phyloP scores from a whole-genome alignment of 2,329 filamentous ascomycete species.

The Paecilomyces dactylethromorphus region DNA sequence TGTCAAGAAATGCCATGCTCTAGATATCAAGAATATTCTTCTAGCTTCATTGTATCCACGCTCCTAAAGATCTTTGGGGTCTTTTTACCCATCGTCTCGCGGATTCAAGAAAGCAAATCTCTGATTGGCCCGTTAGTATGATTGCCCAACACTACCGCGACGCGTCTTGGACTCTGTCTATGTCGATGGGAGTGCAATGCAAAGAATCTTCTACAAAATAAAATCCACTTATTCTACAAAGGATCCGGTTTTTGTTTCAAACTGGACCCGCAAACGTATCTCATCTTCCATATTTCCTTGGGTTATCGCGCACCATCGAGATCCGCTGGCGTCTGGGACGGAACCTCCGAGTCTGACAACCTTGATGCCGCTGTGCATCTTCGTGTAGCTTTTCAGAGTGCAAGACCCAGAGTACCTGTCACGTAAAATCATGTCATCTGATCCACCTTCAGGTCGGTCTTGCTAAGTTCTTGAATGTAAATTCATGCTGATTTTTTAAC shows the following conservation, averaged over 20 bases:
- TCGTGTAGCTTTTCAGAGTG: not conserved
- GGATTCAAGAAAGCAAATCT: not conserved
- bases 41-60: not conserved
- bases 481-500: not conserved
- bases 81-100: not conserved
- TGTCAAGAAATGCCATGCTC: no score
- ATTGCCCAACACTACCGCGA: not conserved
- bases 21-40: no score
- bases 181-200: not conserved
- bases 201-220: no score
- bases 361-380: not conserved
- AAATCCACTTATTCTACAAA: no score
- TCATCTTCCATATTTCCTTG: no score
- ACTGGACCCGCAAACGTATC: no score
- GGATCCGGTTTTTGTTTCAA: no score
- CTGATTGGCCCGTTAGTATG: not conserved
- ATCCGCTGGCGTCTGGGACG: not conserved
- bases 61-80: not conserved
- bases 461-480: not conserved
- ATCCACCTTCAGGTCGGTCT: constrained; percentile 11
- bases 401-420: not conserved
- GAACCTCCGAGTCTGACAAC: not conserved
- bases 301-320: not conserved
- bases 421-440: constrained; percentile 12
- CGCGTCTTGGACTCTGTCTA: not conserved